Conservation (phyloP, 2,329 filamentous ascomycete species). For the Hypoxylon sp. region DNA sequence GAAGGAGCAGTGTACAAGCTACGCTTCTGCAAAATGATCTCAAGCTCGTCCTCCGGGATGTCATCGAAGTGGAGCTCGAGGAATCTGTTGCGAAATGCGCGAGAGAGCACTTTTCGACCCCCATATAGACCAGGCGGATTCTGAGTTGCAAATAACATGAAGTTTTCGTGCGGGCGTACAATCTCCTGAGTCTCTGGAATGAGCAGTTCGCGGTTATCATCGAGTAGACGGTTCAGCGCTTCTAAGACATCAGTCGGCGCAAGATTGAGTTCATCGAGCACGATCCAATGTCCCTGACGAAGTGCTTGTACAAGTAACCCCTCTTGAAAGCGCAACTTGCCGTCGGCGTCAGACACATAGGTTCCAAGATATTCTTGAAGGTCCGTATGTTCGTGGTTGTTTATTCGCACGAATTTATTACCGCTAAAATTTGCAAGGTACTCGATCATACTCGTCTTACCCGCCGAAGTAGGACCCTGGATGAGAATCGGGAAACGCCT, state of each 20-base stretch:
- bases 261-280: constrained; percentile 96
- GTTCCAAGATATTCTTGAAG: constrained; percentile 97
- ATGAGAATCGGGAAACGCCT: constrained; percentile 92
- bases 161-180: constrained; percentile 91
- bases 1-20: constrained; percentile 89
- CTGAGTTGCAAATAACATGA: constrained; percentile 98
- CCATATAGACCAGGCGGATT: constrained; percentile 97
- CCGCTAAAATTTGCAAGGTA: constrained; percentile 97
- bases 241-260: constrained; percentile 97
- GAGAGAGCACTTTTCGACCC: constrained; percentile 90
- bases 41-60: constrained; percentile 93
- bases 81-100: constrained; percentile 96
- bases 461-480: constrained; percentile 95
- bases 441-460: constrained; percentile 99
- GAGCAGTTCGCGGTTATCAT: constrained; percentile 95
- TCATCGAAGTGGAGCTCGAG: constrained; percentile 98
- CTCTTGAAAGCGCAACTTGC: constrained; percentile 90
- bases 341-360: constrained; percentile 88
- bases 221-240: constrained; percentile 92
- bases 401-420: constrained; percentile 97
- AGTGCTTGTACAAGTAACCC: constrained; percentile 93
- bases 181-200: constrained; percentile 97
- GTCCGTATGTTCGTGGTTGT: constrained; percentile 99
- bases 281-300: constrained; percentile 95
- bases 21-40: constrained; percentile 89